Evolutionary conservation across 1,284 basidiomycete species (phyloP).

Genomic region (Sanghuangporus weigelae): DNA sequence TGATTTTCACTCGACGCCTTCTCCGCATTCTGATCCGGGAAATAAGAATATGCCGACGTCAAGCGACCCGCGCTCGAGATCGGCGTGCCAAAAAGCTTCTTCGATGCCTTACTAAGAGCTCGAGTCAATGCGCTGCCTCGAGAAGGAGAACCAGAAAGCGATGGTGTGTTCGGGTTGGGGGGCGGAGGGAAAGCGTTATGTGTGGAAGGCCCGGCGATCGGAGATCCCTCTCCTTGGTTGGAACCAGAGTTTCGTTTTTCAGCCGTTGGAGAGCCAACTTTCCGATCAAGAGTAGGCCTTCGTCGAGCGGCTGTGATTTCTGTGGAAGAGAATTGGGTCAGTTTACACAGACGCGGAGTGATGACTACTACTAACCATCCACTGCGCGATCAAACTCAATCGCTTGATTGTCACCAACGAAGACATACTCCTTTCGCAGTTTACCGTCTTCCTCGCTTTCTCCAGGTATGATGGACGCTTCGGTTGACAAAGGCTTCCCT

Average conservation of each 20-base stretch:
- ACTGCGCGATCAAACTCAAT: conserved; percentile 75
- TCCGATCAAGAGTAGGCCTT: conserved; percentile 51
- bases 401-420: conserved; percentile 68
- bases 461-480: conserved; percentile 70
- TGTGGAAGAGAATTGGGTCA: conserved; percentile 25
- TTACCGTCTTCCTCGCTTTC: conserved; percentile 77
- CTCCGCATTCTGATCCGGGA: conserved; percentile 18
- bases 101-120: conserved; percentile 84
- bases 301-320: conserved; percentile 60
- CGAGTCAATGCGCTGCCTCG: conserved; percentile 75
- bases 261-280: conserved; percentile 37
- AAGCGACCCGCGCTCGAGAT: conserved; percentile 32
- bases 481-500: conserved; percentile 41
- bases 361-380: conserved; percentile 47
- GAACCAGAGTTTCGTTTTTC: conserved; percentile 30
- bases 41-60: conserved; percentile 23
- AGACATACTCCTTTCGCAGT: conserved; percentile 69
- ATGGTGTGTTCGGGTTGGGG: conserved; percentile 31
- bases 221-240: conserved; percentile 24
- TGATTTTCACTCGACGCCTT: conserved; percentile 18
- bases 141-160: conserved; percentile 57
- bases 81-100: conserved; percentile 78
- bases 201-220: conserved; percentile 28
- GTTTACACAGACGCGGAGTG: background rate
- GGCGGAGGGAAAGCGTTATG: conserved; percentile 61